Percentiles rank a stretch among this genome's conserved stretches.
phyloP scores from a whole-genome alignment of 192 early-diverging fungal genomes.

The Chytriomyces sp. region DNA sequence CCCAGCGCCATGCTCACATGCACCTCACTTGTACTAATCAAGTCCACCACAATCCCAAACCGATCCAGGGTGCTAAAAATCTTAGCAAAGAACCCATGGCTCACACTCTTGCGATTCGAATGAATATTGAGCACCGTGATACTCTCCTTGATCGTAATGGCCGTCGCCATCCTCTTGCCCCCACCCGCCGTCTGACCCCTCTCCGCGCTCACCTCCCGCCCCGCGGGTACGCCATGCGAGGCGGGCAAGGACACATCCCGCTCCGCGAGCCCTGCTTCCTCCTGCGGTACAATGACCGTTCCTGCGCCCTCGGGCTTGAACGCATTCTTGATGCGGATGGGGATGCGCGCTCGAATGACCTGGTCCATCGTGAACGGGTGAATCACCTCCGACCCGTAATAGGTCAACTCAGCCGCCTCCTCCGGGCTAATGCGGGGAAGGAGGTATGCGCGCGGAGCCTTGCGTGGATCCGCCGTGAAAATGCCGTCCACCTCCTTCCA shows the following conservation, averaged over 20 bases:
- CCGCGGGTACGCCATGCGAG: neutral
- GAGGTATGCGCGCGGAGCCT: slow-evolving; percentile 82
- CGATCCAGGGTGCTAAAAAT: slow-evolving; percentile 91
- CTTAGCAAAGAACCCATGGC: slow-evolving; percentile 96
- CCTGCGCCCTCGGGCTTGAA: slow-evolving; percentile 90
- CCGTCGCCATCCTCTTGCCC: slow-evolving; percentile 74
- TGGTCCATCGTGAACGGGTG: slow-evolving; percentile 99
- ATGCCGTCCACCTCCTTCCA: slow-evolving; percentile 99
- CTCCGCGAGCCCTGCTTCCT: slow-evolving; percentile 2
- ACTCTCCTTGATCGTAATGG: slow-evolving; percentile 98
- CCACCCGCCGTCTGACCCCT: neutral
- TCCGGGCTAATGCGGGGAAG: slow-evolving; percentile 94
- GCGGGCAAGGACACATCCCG: neutral
- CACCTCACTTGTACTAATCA: slow-evolving; percentile 91
- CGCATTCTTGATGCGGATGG: slow-evolving; percentile 99
- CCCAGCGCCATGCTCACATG: slow-evolving; percentile 78
- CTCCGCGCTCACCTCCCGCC: neutral
- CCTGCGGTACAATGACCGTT: slow-evolving; percentile 91
- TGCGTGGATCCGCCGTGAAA: slow-evolving; percentile 98
- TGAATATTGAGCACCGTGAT: slow-evolving; percentile 96
- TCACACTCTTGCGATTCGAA: slow-evolving; percentile 93
- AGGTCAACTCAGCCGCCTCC: slow-evolving; percentile 97
- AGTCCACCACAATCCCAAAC: slow-evolving; percentile 85
- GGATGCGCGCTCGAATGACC: slow-evolving; percentile 93
- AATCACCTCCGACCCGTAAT: slow-evolving; percentile 90